Base-by-base conservation (phyloP, 2,329 filamentous ascomycete species). In the Nothomitra cinnamomea region DNA sequence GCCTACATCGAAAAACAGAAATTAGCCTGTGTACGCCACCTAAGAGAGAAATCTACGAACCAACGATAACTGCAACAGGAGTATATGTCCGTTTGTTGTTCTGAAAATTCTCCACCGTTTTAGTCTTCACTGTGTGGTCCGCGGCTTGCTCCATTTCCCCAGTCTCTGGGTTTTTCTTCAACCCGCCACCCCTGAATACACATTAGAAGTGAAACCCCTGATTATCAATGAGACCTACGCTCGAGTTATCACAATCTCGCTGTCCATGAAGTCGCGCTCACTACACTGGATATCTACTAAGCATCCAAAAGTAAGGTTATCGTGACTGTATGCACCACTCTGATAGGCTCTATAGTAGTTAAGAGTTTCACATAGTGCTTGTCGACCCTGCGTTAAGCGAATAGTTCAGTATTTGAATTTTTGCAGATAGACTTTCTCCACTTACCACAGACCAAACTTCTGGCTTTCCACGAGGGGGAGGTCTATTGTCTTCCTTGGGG, bases 341-440 rank as follows among this genome's bases (percentile, higher is more conserved):
- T 87, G 77, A 38, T 78, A 77, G 1, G 75, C 67, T 13, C 72
- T 75, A 63, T 78, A 86, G 64, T 79, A 83, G 0, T 74, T 71
- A 0, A 85, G 61, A 0, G 79, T 72, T 59, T 85, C 79, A 58
- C 77, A 83, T 0, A 87, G 66, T 13, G 75, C 74, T 55, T 79
- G 75, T 2, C 82, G 72, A 36, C 66, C 66, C 60, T 64, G 17
- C 10, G 21, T 13, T 38, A 17, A 51, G 12, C 21, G 12, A 49
- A 15, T 43, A 54, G 24, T 13, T 17, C 17, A 22, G 35, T 51
- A n/a, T 21, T 51, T 43, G 22, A 22, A 17, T 24, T 13, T 43
- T 24, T 4, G 4, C 17, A 22, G 4, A 19, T n/a, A 12, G 22
- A 21, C 1, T n/a, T 7, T 22, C 40, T 40, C 15, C 8, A 32